Base-by-base conservation (phyloP, 2,329 filamentous ascomycete species). In the Chrysosporium keratinophilum region DNA sequence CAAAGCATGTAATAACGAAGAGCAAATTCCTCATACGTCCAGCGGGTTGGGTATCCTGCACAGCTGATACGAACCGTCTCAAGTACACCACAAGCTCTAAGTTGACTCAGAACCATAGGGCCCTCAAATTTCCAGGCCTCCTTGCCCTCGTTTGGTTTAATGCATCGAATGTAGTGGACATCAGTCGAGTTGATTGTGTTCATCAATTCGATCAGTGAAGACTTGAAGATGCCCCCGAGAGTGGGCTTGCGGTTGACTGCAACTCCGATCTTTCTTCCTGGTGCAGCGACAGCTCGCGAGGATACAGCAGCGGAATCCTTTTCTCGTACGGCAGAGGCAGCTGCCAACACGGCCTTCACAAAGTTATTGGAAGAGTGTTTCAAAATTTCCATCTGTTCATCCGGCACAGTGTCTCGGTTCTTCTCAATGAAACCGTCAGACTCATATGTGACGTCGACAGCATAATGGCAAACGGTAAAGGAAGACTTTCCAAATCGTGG, bases 401-500 rank as follows among this genome's bases (percentile, higher is more conserved):
- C 93, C 5, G 93, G 93, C 45, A 98, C 93, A 17, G 94, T 98
- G 70, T 98, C 93, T 69, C 93, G 83, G 72, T 98, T 98, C 80
- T 98, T 98, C 71, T 98, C 94, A 64, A 98, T 96, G 73, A 98
- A 98, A 45, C 93, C 93, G 63, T 98, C 93, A 1, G 91, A 97
- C 71, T 98, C 93, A 68, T 98, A 98, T 15, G 91, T 97, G 62
- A 98, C 93, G 65, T 98, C 93, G 54, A 98, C 79, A 50, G 93
- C 93, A 72, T 98, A 98, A 73, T 98, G 94, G 71, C 91, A 97
- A 58, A 98, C 90, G 6, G 93, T 97, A 74, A 98, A 98, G 1
- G 93, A 80, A 12, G 90, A 95, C 72, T 97, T 97, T 62, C 93
- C 93, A 64, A 98, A 98, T 54, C 93, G 82, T 5, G 93, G 93